Conservation (phyloP, 164 flowering plant genomes). For the Magnolia changhungtana region DNA sequence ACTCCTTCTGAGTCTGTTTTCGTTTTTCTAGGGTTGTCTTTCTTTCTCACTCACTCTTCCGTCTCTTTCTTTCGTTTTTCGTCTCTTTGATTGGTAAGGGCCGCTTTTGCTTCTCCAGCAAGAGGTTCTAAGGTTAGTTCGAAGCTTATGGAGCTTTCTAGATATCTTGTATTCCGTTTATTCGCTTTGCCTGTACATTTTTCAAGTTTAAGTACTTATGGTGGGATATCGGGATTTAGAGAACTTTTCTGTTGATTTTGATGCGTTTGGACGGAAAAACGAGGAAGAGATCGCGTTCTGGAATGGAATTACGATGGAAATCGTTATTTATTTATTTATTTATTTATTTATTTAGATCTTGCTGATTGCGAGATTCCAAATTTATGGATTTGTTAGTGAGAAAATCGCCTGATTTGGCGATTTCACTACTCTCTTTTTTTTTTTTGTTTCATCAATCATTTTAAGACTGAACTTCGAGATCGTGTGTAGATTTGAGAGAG, state of each 20-base stretch:
- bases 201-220: no score
- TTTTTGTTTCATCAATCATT: no score
- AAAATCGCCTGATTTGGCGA: no score
- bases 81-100: background rate
- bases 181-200: no score
- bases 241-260: background rate
- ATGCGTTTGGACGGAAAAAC: background rate
- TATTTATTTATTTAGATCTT: no score
- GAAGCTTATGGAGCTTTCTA: no score
- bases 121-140: conserved; percentile 8
- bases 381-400: no score
- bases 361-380: no score
- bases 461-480: background rate
- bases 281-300: background rate
- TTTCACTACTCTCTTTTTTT: no score
- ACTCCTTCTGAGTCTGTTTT: conserved; percentile 2
- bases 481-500: background rate
- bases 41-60: background rate
- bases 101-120: background rate
- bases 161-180: no score
- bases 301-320: background rate
- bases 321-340: background rate
- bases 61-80: background rate
- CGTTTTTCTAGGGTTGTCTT: background rate
- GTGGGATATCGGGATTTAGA: no score